Conservation (phyloP, 2,329 filamentous ascomycete species). For the Thermoascus crustaceus region DNA sequence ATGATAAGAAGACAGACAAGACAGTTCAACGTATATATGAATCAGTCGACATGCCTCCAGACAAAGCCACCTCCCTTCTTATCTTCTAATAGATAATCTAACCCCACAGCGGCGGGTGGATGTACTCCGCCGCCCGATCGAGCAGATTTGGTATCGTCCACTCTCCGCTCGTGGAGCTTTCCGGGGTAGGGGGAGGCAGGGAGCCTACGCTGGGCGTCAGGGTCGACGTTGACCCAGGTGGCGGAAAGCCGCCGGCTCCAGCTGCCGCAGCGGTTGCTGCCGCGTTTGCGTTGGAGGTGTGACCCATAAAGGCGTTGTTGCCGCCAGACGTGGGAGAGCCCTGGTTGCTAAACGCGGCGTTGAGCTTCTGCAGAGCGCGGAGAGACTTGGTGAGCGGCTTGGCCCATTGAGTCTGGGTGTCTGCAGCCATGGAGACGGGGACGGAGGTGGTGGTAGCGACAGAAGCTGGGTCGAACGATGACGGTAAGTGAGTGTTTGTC, state of each 20-base stretch:
- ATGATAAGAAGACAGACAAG: too few species aligned
- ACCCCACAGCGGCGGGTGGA: slow-evolving; percentile 40
- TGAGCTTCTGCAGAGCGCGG: slow-evolving; percentile 38
- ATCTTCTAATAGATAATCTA: slow-evolving; percentile 11
- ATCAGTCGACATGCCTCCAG: too few species aligned
- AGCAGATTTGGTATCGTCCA: slow-evolving; percentile 40
- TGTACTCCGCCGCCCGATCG: slow-evolving; percentile 41
- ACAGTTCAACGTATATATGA: too few species aligned
- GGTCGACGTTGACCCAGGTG: slow-evolving; percentile 12
- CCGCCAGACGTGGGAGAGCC: slow-evolving; percentile 5
- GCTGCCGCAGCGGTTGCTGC: slow-evolving; percentile 1
- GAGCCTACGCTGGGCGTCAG: slow-evolving; percentile 30
- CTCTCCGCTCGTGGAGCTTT: slow-evolving; percentile 40
- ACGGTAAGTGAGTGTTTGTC: slow-evolving; percentile 18
- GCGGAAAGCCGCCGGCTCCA: slow-evolving; percentile 7
- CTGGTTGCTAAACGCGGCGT: slow-evolving; percentile 29
- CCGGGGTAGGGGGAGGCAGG: slow-evolving; percentile 38
- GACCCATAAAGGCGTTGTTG: slow-evolving; percentile 2
- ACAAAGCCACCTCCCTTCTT: too few species aligned
- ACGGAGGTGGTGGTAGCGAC: slow-evolving; percentile 21
- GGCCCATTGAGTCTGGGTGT: slow-evolving; percentile 38
- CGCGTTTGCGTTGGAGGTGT: not conserved
- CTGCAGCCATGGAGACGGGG: slow-evolving; percentile 19
- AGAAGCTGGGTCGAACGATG: slow-evolving; percentile 17
- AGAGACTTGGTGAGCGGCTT: slow-evolving; percentile 40